Evolutionary conservation across 306 rosid species (phyloP).

Genomic region (Prunus dulcis): DNA sequence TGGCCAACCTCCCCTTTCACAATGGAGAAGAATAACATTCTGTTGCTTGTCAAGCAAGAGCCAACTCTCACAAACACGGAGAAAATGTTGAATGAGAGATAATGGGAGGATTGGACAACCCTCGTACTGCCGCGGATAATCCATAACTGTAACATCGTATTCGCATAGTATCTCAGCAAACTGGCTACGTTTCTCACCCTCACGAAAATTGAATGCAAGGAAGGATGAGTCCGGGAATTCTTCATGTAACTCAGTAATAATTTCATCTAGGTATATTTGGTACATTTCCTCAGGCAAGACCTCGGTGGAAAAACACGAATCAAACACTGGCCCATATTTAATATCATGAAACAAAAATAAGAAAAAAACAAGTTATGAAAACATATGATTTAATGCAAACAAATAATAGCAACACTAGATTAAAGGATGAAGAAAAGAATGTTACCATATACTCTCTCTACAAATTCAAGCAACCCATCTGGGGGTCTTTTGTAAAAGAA

Average conservation of each 20-base stretch:
- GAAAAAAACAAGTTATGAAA: not conserved
- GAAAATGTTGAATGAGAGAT: conserved; percentile 85
- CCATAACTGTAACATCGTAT: conserved; percentile 80
- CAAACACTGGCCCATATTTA: conserved; percentile 64
- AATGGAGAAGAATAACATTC: conserved; percentile 71
- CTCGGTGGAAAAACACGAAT: conserved; percentile 95
- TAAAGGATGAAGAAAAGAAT: not conserved
- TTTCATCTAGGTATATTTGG: conserved; percentile 71
- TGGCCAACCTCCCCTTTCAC: conserved; percentile 99
- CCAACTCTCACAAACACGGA: conserved; percentile 87
- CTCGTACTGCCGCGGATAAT: conserved; percentile 93
- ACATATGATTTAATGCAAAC: not conserved
- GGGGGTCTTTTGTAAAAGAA: conserved; percentile 95
- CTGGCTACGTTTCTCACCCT: conserved; percentile 72
- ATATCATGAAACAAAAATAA: not conserved
- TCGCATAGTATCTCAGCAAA: conserved; percentile 67
- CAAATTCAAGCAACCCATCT: conserved; percentile 89
- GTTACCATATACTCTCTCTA: conserved; percentile 83
- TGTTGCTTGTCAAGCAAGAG: conserved; percentile 62
- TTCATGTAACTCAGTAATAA: conserved; percentile 75
- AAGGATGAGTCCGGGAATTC: conserved; percentile 92
- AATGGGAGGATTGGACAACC: conserved; percentile 88
- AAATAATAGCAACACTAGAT: conserved; percentile 3
- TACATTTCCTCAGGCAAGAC: conserved; percentile 85
- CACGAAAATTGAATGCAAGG: conserved; percentile 89